Evolutionary conservation across 306 rosid species (phyloP), one percentile per base, ranked within the genome.

Genomic region (Begonia fuchsioides): DNA sequence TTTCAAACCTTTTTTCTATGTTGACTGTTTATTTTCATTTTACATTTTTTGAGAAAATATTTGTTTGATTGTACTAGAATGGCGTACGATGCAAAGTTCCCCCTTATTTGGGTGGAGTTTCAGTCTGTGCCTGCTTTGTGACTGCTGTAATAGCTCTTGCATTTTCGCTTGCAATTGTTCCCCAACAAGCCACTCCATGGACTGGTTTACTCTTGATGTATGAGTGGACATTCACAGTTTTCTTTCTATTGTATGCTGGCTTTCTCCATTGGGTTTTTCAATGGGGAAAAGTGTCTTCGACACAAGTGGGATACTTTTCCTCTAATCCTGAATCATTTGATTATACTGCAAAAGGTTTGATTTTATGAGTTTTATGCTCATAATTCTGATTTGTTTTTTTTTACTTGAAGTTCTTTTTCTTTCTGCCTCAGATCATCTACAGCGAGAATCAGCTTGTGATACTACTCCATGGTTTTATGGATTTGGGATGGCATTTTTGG

Each of bases 201-300:
- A 85, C 96, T 60, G 98, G 98, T 51, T 77, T 92, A 65, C 78
- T 92, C 60, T 75, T 92, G 83, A 82, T 79, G 93, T 92, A 92
- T 55, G 98, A 92, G 65, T 92, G 98, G 98, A 82, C 87, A 16
- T 79, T 77, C 73, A 71, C 94, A 45, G 51, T 82, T 62, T 92
- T 85, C 80, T 67, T 77, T 60, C 44, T 82, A 54, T 56, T 77
- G 40, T 85, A 79, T 63, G 93, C 96, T 44, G 87, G 87, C 35
- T 92, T 78, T 73, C 74, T 92, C 52, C 87, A 63, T 60, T 60
- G 79, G 69, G 35, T 82, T 56, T 75, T 71, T 62, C 78, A 60
- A 18, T 82, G 93, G 96, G 98, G 98, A 43, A 82, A 65, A 77
- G 32, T 50, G 43, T 68, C 63, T 51, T 76, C 83, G 57, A 57